These are phyloP conservation scores for Zarea fungicola DNA, from an alignment of 2,329 filamentous ascomycete genomes.

Conservation along the genomic window DNA sequence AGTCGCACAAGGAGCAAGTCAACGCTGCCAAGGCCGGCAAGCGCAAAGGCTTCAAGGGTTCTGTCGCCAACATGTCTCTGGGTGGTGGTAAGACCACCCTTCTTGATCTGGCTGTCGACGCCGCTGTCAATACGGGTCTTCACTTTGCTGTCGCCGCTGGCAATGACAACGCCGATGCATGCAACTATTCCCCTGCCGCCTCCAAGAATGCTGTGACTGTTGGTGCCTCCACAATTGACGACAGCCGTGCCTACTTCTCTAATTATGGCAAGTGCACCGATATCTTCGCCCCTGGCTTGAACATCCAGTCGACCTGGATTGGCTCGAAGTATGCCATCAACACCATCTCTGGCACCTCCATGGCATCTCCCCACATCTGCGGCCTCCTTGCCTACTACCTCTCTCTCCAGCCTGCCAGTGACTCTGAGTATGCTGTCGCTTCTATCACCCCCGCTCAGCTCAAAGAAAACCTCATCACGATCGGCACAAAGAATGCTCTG, in stretches of 20 bases:
- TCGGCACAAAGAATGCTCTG: conserved; percentile 75
- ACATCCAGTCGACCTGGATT: conserved; percentile 98
- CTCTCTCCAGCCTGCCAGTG: conserved; percentile 83
- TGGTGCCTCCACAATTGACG: conserved; percentile 85
- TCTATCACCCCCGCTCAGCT: conserved; percentile 89
- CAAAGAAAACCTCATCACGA: conserved; percentile 79
- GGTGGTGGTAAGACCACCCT: conserved; percentile 94
- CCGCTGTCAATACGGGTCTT: conserved; percentile 83
- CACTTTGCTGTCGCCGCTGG: conserved; percentile 98
- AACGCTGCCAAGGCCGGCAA: conserved; percentile 78
- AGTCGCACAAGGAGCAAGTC: conserved; percentile 69
- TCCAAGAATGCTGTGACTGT: conserved; percentile 91
- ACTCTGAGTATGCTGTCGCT: conserved; percentile 87
- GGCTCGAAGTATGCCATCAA: conserved; percentile 94
- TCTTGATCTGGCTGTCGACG: conserved; percentile 89
- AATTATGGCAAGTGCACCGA: conserved; percentile 99
- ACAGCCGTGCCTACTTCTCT: conserved; percentile 99
- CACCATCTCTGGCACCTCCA: conserved; percentile 98
- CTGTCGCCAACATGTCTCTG: conserved; percentile 98
- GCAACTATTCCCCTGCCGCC: conserved; percentile 97
- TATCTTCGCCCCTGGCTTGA: conserved; percentile 95
- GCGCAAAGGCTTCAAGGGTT: conserved; percentile 97
- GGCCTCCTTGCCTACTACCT: conserved; percentile 97
- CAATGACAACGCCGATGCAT: conserved; percentile 98
- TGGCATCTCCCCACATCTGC: conserved; percentile 95